A percentile compares a stretch with the other conserved stretches of the same genome.
Evolutionary conservation across 2,329 filamentous ascomycete species (phyloP).

Genomic region (Penicillium sp.): DNA sequence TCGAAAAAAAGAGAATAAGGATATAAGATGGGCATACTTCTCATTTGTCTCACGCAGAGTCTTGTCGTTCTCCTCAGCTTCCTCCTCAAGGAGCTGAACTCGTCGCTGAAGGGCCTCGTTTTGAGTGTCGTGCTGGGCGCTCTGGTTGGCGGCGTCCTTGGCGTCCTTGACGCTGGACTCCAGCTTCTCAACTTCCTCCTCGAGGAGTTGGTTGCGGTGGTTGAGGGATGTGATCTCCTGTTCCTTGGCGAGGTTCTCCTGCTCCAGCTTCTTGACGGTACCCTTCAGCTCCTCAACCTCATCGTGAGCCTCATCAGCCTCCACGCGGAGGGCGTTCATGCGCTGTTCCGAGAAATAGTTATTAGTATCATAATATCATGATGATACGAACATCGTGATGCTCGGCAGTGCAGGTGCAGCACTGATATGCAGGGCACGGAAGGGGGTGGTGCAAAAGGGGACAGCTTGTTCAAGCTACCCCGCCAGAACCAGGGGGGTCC

Average conservation of each 20-base stretch:
- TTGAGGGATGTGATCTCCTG: constrained; percentile 96
- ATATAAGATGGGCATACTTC: constrained; percentile 69
- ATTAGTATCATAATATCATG: constrained; percentile 15
- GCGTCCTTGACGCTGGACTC: constrained; percentile 81
- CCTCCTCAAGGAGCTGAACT: constrained; percentile 95
- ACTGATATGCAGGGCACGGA: constrained; percentile 22
- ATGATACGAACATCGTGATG: constrained; percentile 20
- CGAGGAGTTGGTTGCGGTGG: constrained; percentile 93
- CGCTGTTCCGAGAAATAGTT: constrained; percentile 61
- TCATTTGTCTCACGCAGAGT: constrained; percentile 96
- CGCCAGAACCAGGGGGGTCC: constrained; percentile 36
- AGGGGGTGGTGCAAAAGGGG: constrained; percentile 21
- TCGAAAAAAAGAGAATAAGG: constrained; percentile 4
- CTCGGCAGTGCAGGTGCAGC: constrained; percentile 11
- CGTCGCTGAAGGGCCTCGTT: constrained; percentile 91
- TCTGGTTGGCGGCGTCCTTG: constrained; percentile 85
- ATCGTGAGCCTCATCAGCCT: constrained; percentile 81
- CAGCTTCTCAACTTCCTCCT: constrained; percentile 89
- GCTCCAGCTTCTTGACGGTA: constrained; percentile 88
- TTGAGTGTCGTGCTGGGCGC: constrained; percentile 80
- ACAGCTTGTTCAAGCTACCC: constrained; percentile 42
- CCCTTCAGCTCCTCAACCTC: constrained; percentile 85
- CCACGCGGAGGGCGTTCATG: constrained; percentile 92
- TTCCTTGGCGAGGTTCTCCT: constrained; percentile 95
- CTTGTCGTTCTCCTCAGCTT: constrained; percentile 95